Evolutionary conservation across 2,329 filamentous ascomycete genomes (phyloP), one percentile per base, ranked within the genome.

Genomic region (Exophiala viscosa): DNA sequence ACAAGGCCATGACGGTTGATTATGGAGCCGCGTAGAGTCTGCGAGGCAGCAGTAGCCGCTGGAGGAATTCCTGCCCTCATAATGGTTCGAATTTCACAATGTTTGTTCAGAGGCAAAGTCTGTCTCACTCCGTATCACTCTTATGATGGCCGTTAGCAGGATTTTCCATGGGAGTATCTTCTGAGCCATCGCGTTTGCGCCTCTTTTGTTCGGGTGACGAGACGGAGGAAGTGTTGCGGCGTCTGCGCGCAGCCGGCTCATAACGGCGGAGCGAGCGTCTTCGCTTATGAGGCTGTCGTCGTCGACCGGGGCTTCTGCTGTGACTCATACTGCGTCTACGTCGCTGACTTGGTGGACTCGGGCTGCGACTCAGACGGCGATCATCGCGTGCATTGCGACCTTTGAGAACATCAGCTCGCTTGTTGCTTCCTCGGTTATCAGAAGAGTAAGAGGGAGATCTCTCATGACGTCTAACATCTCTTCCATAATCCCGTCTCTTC

Each of bases 391-490:
- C 62, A 57, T 65, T 67, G 60, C 66, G 66, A 61, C 64, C 75
- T 66, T 76, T 76, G 64, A 67, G 70, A 73, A 73, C 62, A 75
- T 79, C 75, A 78, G 75, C 72, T 60, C 71, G 69, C 63, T 69
- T 67, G 60, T 71, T 70, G 67, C 63, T 69, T 64, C 59, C 66
- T 60, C 72, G 66, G 60, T 70, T 66, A 67, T 69, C 67, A 64
- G 66, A 66, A 58, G 69, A 70, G 61, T 70, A 66, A 64, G 69
- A 73, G 54, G 70, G 70, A 64, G 71, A 72, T 71, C 70, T 71
- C 63, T 70, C 72, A 60, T 66, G 61, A 64, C 71, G 70, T 60
- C 66, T 65, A 52, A 58, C 52, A 41, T 55, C 63, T 46, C 60
- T 61, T 51, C 64, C 57, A 36, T 61, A 62, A 28, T 52, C 58